Evolutionary conservation across 495 filamentous ascomycete species (phyloP), one percentile per base, ranked within the genome.

Genomic region (Cetradonia linearis): DNA sequence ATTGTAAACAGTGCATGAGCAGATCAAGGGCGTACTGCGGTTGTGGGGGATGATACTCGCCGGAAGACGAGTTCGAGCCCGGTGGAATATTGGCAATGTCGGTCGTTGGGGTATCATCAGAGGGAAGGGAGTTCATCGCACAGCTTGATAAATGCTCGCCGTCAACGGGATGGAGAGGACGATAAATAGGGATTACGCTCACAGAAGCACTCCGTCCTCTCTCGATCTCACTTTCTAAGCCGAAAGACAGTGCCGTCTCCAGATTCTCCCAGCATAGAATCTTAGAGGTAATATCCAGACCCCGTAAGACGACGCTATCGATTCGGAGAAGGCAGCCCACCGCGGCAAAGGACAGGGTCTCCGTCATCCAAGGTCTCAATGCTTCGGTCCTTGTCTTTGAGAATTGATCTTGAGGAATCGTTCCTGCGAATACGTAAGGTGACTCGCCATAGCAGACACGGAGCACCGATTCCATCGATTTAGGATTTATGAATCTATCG

Each of bases 221-320:
- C 65, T 65, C 52, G 79, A 53, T 34, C 11, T 65, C 70, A 55
- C 71, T 71, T 55, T 71, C 67, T 16, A 75, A 62, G 8, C 66
- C 67, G 50, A 75, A 76, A 44, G 69, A 70, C 25, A 80, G 64
- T 34, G 74, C 77, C 16, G 70, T 66, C 59, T 83, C 81, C 13
- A 83, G 57, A 4, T 79, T 84, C 8, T 73, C 70, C 81, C 81
- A 84, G 57, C 60, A 68, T 30, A 85, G 61, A 23, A 78, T 70
- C 25, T 70, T 67, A 46, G 63, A 63, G 13, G 78, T 79, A 58
- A 78, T 69, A 16, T 77, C 70, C 18, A 80, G 54, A 16, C 77
- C 79, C 10, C 73, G 67, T 16, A 68, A 55, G 27, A 75, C 64
- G 2, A 83, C 72, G 49, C 69, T 66, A 9, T 63, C 67, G 44